Percentiles rank a stretch among this genome's conserved stretches.
Conservation (phyloP, 2,329 filamentous ascomycete species). For the Tolypocladium sp. region DNA sequence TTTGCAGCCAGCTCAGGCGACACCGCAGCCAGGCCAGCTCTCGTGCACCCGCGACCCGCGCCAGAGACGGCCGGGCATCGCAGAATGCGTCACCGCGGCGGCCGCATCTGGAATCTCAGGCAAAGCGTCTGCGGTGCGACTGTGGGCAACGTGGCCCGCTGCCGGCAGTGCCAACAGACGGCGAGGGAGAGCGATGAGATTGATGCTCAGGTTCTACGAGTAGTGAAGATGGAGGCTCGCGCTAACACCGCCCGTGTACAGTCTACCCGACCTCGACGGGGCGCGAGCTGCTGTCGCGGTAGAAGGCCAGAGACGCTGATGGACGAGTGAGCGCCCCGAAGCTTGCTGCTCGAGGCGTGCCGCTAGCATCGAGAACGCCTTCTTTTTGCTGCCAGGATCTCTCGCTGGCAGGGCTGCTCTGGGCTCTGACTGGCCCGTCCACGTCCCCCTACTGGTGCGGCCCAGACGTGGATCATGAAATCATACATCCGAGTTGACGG, state of each 20-base stretch:
- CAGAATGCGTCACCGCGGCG: neutral
- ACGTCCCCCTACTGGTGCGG: neutral
- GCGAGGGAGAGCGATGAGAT: too few relatives aligned
- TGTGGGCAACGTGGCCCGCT: neutral
- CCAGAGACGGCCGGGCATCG: neutral
- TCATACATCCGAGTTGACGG: neutral
- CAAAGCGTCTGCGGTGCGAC: neutral
- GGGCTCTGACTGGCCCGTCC: slow-evolving; percentile 3
- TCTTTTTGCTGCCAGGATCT: neutral
- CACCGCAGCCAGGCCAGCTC: neutral
- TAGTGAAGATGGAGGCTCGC: neutral
- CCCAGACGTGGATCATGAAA: neutral
- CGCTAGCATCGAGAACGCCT: neutral
- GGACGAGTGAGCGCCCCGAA: neutral
- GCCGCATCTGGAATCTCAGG: neutral
- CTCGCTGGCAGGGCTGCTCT: neutral
- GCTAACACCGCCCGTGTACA: neutral
- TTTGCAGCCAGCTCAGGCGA: neutral
- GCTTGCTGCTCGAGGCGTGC: neutral
- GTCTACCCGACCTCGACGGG: neutral
- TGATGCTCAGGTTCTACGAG: too few relatives aligned
- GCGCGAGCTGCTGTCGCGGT: neutral
- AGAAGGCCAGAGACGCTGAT: neutral
- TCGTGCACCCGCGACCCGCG: neutral
- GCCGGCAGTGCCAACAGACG: neutral